Percentiles rank a stretch among this genome's conserved stretches.
These are phyloP conservation scores for Spinacia oleracea DNA, from an alignment of 179 eudicot genomes.

Conservation along the genomic window DNA sequence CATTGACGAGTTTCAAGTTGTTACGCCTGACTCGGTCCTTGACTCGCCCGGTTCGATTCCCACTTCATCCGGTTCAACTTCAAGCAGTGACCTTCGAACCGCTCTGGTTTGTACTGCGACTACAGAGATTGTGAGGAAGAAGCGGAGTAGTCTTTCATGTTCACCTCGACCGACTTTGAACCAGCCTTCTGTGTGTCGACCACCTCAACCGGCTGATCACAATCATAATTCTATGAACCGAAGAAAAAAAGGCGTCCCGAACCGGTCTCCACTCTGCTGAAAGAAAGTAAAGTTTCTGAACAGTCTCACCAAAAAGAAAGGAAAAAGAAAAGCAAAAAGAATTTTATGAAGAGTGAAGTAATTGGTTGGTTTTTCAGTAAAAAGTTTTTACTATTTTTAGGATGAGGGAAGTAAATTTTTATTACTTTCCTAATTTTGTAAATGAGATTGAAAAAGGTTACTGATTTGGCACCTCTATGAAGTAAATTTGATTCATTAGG, in stretches of 20 bases:
- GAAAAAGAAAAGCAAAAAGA: too few species aligned
- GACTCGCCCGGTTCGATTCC: constrained; percentile 37
- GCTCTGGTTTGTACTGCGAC: constrained; percentile 43
- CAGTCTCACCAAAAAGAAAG: background rate
- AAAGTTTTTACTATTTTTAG: constrained; percentile 3
- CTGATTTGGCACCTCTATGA: constrained; percentile 8
- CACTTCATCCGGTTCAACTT: constrained; percentile 47
- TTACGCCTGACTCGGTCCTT: constrained; percentile 55
- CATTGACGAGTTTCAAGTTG: constrained; percentile 43
- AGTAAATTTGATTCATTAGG: too few species aligned
- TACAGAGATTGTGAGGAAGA: constrained; percentile 55
- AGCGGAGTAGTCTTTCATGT: constrained; percentile 30
- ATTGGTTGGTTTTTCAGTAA: constrained; percentile 12
- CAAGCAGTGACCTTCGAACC: constrained; percentile 32
- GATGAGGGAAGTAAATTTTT: constrained; percentile 14
- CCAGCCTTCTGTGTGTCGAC: constrained; percentile 20
- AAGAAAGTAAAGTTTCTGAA: constrained; percentile 7
- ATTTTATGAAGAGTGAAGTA: constrained; percentile 1
- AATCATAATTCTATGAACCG: constrained; percentile 35
- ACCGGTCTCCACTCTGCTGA: constrained; percentile 60
- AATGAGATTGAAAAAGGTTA: background rate
- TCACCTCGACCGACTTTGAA: constrained; percentile 19
- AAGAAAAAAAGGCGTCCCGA: constrained; percentile 58
- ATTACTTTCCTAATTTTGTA: constrained; percentile 24
- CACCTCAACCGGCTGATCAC: constrained; percentile 5